Evolutionary conservation across 495 filamentous ascomycete genomes (phyloP).

Genomic region (Penicillium tannophilum): DNA sequence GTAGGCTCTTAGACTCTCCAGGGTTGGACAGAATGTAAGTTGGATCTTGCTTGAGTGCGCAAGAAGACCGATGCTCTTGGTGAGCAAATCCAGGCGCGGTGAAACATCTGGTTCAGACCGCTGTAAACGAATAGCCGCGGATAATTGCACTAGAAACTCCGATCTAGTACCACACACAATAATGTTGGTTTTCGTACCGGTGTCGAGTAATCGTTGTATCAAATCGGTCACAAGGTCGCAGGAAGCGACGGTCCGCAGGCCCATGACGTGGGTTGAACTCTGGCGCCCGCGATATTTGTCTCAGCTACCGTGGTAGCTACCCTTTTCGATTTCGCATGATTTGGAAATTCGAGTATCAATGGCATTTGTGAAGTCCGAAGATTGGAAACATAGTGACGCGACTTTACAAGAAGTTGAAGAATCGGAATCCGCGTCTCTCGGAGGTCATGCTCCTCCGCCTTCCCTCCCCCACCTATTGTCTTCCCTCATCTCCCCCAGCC

Average conservation of each 20-base stretch:
- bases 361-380: background rate
- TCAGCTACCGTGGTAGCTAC: background rate
- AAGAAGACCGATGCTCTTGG: slow-evolving; percentile 69
- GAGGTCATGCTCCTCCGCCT: slow-evolving; percentile 33
- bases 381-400: background rate
- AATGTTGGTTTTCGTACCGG: slow-evolving; percentile 59
- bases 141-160: slow-evolving; percentile 60
- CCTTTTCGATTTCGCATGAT: background rate
- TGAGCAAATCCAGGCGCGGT: slow-evolving; percentile 47
- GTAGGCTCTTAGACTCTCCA: slow-evolving; percentile 77
- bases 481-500: slow-evolving; percentile 20
- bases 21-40: slow-evolving; percentile 69
- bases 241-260: slow-evolving; percentile 27
- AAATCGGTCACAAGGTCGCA: slow-evolving; percentile 52
- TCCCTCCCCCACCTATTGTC: slow-evolving; percentile 19
- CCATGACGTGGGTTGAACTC: slow-evolving; percentile 23
- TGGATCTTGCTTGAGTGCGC: slow-evolving; percentile 66
- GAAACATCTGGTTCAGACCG: slow-evolving; percentile 13
- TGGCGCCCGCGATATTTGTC: background rate
- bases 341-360: background rate
- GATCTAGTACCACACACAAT: slow-evolving; percentile 69
- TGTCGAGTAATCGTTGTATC: slow-evolving; percentile 62
- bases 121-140: slow-evolving; percentile 30
- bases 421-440: slow-evolving; percentile 14
- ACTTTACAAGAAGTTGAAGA: slow-evolving; percentile 1